Conservation (phyloP, 768 basidiomycete genomes). For the Hirschioporus abietinus region DNA sequence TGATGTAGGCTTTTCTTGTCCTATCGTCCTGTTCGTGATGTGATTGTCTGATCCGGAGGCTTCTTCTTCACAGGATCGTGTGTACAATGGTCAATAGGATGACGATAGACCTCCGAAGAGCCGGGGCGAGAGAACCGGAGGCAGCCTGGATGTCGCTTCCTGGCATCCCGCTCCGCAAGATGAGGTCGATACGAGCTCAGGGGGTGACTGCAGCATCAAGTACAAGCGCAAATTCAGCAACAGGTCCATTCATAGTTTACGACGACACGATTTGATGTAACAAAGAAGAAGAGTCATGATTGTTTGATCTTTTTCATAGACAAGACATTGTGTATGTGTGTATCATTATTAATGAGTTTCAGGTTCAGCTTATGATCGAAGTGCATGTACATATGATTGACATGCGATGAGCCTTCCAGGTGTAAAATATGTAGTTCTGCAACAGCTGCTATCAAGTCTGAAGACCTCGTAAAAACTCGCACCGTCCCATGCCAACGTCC, state of each 20-base stretch:
- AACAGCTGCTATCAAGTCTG: too few relatives aligned
- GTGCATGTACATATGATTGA: too few relatives aligned
- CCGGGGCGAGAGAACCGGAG: background rate
- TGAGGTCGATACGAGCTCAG: background rate
- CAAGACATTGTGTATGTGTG: background rate
- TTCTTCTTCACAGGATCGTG: background rate
- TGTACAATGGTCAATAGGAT: background rate
- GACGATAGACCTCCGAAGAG: background rate
- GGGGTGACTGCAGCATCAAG: background rate
- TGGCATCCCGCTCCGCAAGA: background rate
- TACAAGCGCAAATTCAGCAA: background rate
- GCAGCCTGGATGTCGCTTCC: background rate
- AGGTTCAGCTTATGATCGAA: too few relatives aligned
- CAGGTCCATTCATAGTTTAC: background rate
- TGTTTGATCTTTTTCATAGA: background rate
- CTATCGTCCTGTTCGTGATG: background rate
- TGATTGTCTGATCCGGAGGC: background rate
- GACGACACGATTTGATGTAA: background rate
- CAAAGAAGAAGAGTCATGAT: background rate
- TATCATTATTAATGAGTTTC: background rate
- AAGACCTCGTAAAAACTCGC: too few relatives aligned
- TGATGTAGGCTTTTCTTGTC: constrained; percentile 1
- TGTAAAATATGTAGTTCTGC: too few relatives aligned
- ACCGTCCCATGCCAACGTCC: too few relatives aligned
- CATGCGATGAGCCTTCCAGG: too few relatives aligned